Base-by-base conservation (phyloP, 192 early-diverging fungal species). In the Entophlyctis luteolus region DNA sequence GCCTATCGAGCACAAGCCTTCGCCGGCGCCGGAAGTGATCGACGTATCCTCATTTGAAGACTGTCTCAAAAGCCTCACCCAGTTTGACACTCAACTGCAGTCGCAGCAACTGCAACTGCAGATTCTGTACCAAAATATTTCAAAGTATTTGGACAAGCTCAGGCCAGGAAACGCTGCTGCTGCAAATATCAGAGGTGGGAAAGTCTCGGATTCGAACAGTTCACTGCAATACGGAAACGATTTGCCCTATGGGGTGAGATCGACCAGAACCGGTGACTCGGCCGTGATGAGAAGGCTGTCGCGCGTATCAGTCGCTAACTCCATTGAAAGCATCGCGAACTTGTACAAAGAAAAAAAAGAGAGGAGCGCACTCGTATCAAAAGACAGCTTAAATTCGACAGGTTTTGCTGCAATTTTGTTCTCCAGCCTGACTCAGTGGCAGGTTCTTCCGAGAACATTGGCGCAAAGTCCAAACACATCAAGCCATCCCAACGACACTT, bases 1-100 rank as follows among this genome's bases (percentile, higher is more conserved):
- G n/a, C n/a, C n/a, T n/a, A n/a, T n/a, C n/a, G n/a, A n/a, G n/a
- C n/a, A n/a, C n/a, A n/a, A n/a, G n/a, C n/a, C n/a, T n/a, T n/a
- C n/a, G n/a, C n/a, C n/a, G n/a, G n/a, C n/a, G n/a, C n/a, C n/a
- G n/a, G n/a, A n/a, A n/a, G n/a, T n/a, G n/a, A n/a, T 1, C n/a
- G 39, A 59, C 25, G 25, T 23, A 59, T 8, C 32, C n/a, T 46
- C 58, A 5, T 59, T 59, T 27, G 58, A 59, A 45, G 58, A 59
- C 16, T 59, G 58, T 22, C 39, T 59, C 2, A 38, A 45, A 59
- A 36, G 47, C 25, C 58, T 59, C n/a, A 42, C 3, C 25, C 6
- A 8, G 2, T 59, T 59, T 45, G 39, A 59, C 38, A 16, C 20
- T 8, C 58, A 59, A 27, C 58, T 59, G 27, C 58, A 59, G n/a